Base-by-base conservation (phyloP, 768 basidiomycete genomes). In the Punctularia strigosozonata region DNA sequence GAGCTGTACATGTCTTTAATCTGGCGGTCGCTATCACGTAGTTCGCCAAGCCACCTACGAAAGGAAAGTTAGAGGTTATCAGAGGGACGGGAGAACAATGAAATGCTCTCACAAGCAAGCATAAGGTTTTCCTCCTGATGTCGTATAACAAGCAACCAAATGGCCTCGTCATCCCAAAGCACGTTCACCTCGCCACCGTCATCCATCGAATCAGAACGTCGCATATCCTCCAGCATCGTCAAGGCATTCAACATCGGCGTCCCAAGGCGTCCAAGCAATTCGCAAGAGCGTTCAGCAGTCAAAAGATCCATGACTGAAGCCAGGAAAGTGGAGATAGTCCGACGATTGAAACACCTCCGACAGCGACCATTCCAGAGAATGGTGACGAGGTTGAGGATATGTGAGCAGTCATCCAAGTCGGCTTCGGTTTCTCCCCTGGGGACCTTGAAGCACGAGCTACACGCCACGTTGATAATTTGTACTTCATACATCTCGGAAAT, bases 21-120 rank as follows among this genome's bases (percentile, higher is more conserved):
- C 37, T 44, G 2, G 45, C 38, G 4, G 50, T 51, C 4, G 57
- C 52, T 4, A 61, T 37, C 33, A 75, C 51, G 44, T 68, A 71
- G 20, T 61, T 43, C 4, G 75, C 59, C 46, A 76, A 61, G 2
- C 66, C 61, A 40, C 67, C 76, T 77, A 19, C 21, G 43, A 37
- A 31, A 45, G 39, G 17, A 10, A 18, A 38, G 21, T 15, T 22
- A 25, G 41, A 20, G 44, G 43, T 15, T 6, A 18, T 36, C 21
- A 36, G 18, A 17, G n/a, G 7, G 15, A 26, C 14, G 8, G n/a
- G 23, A 23, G 17, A 25, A 25, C 20, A 14, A 20, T 10, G 32
- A n/a, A n/a, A n/a, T n/a, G 15, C 7, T 49, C 69, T 59, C 40
- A 75, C 72, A 64, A 4, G 62, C 62, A 6, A 64, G 46, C 24